Evolutionary conservation across 139 green algal species (phyloP), one percentile per base, ranked within the genome.

Genomic region (Picochlorum sp.): DNA sequence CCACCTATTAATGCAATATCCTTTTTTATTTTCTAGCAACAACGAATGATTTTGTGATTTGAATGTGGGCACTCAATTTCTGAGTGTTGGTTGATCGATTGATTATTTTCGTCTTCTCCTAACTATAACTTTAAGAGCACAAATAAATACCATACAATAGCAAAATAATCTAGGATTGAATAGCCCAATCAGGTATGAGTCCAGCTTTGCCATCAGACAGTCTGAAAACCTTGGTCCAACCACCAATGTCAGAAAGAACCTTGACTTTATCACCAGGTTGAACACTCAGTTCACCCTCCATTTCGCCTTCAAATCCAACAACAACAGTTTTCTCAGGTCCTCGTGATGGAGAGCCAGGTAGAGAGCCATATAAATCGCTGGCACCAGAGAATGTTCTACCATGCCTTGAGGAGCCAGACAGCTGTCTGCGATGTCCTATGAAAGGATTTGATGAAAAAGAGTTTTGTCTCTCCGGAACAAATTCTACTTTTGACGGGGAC

Each of bases 231-330:
- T 52, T 51, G 10, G 43, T 41, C 69, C 69, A 76, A 8, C 69
- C 69, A 26, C 55, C 64, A 30, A 69, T 51, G 14, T 74, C 64
- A 58, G 25, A 59, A 50, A 67, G 67, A 47, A 76, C 57, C 43
- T 64, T 54, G 44, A 76, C 57, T n/a, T 33, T 20, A 24, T 76
- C 69, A 9, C 69, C 69, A 1, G 50, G 40, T 33, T 53, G 57
- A 32, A 76, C 69, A 24, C 5, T 70, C 30, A 76, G 59, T 57
- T 76, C 69, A 13, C 64, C 69, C 22, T 75, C 64, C 50, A 65
- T 35, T 57, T 76, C 69, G 4, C 37, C 67, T 2, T 25, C 49
- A 41, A 75, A 75, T 18, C 10, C 50, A 37, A 32, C 22, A 8
- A 37, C 55, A 24, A 61, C 22, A 12, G 16, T 14, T 4, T 37